Base-by-base conservation (phyloP, 2,329 filamentous ascomycete species). In the Aureobasidium vineae region DNA sequence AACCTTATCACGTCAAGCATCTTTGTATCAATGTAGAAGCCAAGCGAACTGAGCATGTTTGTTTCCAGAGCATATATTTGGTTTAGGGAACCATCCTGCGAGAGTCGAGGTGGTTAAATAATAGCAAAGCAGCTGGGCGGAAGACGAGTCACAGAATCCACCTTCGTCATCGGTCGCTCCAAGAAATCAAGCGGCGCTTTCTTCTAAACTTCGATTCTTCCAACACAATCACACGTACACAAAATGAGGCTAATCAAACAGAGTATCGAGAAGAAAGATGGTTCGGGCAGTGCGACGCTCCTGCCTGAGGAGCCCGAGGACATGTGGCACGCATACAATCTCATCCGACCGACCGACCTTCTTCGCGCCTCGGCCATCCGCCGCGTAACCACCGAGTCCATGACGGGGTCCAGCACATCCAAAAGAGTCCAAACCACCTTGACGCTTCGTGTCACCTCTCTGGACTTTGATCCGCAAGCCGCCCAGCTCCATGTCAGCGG, bases 321-420 rank as follows among this genome's bases (percentile, higher is more conserved):
- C 72, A 91, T 91, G 88, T 91, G 89, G 89, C 88, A 90, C 74
- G 85, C 86, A 70, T 90, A 88, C 80, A 91, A 91, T 76, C 82
- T 91, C 47, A 89, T 91, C 73, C 84, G 86, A 65, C 83, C 86
- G 5, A 80, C 79, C 69, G 89, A 91, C 72, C 80, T 85, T 59
- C 81, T 91, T 43, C 85, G 85, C 70, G 88, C 88, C 67, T 85
- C 83, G 66, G 88, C 89, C 40, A 80, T 90, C 59, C 88, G 89
- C 54, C 85, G 86, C 68, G 83, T 91, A 5, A 84, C 84, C n/a
- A 83, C 79, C 43, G 84, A 86, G 68, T 83, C 84, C 15, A 80
- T 82, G 36, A 85, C 86, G 8, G 88, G 88, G 53, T 85, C 84
- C 64, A 87, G 85, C 0, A 79, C 81, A 40, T 88, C 86, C n/a